These are phyloP conservation scores for Omphalotus olearius DNA, from an alignment of 1,284 basidiomycete species.

Conservation along the genomic window DNA sequence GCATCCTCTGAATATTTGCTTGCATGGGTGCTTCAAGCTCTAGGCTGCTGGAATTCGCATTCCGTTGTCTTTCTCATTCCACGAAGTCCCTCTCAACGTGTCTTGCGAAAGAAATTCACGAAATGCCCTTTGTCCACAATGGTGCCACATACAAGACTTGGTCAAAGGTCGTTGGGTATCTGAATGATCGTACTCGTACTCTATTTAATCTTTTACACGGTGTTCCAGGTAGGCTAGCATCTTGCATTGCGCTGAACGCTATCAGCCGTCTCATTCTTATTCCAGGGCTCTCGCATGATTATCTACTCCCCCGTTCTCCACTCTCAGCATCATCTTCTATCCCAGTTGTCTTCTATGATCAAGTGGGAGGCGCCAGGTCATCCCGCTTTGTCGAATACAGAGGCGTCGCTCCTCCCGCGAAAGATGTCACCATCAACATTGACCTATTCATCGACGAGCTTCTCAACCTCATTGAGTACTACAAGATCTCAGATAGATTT, in stretches of 20 bases:
- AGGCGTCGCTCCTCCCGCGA: conserved; percentile 17
- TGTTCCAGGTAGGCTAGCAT: too few relatives aligned
- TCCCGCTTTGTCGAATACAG: conserved; percentile 31
- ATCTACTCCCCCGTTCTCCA: conserved; percentile 31
- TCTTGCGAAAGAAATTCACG: not conserved
- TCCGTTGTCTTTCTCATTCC: too few relatives aligned
- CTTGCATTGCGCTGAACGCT: too few relatives aligned
- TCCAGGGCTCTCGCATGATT: conserved; percentile 35
- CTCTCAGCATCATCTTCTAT: conserved; percentile 26
- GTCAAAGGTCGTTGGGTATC: not conserved
- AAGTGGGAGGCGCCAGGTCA: conserved; percentile 41
- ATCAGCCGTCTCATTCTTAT: too few relatives aligned
- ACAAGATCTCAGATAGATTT: conserved; percentile 32
- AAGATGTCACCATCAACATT: conserved; percentile 32
- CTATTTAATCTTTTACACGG: not conserved
- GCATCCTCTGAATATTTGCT: too few relatives aligned
- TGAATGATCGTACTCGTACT: not conserved
- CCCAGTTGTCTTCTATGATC: conserved; percentile 46
- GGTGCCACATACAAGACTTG: conserved; percentile 18
- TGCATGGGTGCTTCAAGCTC: too few relatives aligned
- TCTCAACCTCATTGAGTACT: conserved; percentile 35
- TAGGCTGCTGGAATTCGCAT: too few relatives aligned
- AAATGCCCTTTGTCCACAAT: conserved; percentile 18
- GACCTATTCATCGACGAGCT: conserved; percentile 44
- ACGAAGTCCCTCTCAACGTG: too few relatives aligned